Evolutionary conservation across 371 early-diverging fungal genomes (phyloP).

Genomic region (Mortierella sp.): DNA sequence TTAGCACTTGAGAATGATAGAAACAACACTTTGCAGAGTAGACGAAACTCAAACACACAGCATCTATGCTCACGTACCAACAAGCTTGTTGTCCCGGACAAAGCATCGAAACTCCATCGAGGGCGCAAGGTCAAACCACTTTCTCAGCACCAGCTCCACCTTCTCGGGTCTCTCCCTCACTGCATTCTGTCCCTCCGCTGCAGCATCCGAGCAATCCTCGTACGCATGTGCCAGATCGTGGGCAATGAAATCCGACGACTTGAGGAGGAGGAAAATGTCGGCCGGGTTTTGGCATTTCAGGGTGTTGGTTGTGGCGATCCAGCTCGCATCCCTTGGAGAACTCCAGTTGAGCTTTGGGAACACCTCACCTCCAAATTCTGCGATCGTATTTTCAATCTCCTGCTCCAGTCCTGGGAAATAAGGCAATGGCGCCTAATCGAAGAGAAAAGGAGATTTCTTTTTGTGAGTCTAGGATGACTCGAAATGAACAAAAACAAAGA

Average conservation of each 20-base stretch:
- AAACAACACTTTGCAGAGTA: conserved; percentile 21
- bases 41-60: neutral
- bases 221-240: conserved; percentile 88
- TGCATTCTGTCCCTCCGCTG: conserved; percentile 18
- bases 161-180: conserved; percentile 46
- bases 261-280: conserved; percentile 90
- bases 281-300: conserved; percentile 80
- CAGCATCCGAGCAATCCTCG: conserved; percentile 65
- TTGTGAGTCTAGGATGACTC: neutral
- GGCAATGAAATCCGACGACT: conserved; percentile 90
- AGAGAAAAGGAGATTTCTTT: neutral
- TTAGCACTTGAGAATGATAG: neutral
- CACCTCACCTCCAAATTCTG: conserved; percentile 82
- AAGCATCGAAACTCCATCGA: conserved; percentile 96
- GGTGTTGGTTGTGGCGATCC: conserved; percentile 87
- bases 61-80: conserved; percentile 61
- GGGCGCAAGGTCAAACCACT: conserved; percentile 89
- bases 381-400: conserved; percentile 76
- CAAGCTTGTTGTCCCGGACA: conserved; percentile 73
- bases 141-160: conserved; percentile 79
- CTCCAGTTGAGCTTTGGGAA: conserved; percentile 97
- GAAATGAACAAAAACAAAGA: neutral
- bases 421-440: conserved; percentile 46
- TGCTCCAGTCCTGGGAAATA: conserved; percentile 72
- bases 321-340: conserved; percentile 93